Percentiles rank a stretch among this genome's conserved stretches.
Evolutionary conservation across 352 stramenopile genomes (phyloP).

Genomic region (Phytophthora melonis): DNA sequence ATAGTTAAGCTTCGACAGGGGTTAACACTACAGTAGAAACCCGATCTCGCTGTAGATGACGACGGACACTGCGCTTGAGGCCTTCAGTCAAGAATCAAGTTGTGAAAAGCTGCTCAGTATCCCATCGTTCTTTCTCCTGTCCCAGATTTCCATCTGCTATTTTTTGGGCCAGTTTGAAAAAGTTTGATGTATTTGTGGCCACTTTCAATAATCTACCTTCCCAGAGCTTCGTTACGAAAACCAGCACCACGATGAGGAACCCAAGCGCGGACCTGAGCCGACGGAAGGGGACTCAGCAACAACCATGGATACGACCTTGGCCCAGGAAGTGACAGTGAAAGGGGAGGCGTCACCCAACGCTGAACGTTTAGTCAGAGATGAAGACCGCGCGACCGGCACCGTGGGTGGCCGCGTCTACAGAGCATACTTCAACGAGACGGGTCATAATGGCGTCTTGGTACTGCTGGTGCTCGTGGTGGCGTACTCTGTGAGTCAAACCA

Average conservation of each 20-base stretch:
- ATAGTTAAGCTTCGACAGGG: too few species aligned
- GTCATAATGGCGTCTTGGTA: constrained; percentile 22
- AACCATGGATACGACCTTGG: neutral
- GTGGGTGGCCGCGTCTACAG: constrained; percentile 22
- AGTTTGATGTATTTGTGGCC: too few species aligned
- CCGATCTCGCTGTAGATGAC: too few species aligned
- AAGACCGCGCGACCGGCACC: constrained; percentile 38
- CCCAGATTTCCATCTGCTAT: too few species aligned
- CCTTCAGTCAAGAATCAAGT: too few species aligned
- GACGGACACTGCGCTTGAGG: too few species aligned
- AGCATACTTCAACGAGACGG: constrained; percentile 39
- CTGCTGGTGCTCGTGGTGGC: constrained; percentile 18
- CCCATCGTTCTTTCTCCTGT: too few species aligned
- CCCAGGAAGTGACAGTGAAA: neutral
- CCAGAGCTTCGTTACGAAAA: constrained; percentile 1
- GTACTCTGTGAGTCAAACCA: constrained; percentile 24
- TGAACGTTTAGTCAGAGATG: constrained; percentile 36
- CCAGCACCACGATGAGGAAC: constrained; percentile 25
- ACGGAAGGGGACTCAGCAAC: neutral
- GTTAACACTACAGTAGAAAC: too few species aligned
- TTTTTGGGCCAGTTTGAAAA: too few species aligned
- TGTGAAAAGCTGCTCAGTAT: too few species aligned
- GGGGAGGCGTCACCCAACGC: neutral
- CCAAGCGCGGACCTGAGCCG: neutral
- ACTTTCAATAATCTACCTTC: too few species aligned